These are phyloP conservation scores for Acanthamoeba royreba DNA, from an alignment of 208 protist species.

Conservation along the genomic window DNA sequence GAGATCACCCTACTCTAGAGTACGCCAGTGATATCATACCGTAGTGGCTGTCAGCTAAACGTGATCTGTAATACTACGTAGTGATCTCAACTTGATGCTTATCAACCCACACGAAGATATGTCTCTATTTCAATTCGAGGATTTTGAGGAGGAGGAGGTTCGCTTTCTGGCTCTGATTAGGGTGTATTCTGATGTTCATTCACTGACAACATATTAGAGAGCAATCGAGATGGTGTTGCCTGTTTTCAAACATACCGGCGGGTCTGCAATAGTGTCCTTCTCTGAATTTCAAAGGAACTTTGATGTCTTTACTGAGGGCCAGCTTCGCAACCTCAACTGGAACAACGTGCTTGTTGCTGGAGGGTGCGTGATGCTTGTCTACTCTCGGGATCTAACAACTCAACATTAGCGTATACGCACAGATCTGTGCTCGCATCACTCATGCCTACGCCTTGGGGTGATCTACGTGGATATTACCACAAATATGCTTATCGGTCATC, in stretches of 20 bases:
- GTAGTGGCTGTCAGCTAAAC: no score
- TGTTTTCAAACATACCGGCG: neutral
- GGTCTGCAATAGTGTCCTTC: neutral
- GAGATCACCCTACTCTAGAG: neutral
- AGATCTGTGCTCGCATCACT: neutral
- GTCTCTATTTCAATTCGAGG: neutral
- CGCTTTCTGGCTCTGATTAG: neutral
- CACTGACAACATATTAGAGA: neutral
- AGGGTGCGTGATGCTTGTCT: neutral
- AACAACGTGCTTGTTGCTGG: neutral
- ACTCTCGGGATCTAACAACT: neutral
- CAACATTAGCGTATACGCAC: no score
- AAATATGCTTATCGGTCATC: neutral
- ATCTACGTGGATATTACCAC: neutral
- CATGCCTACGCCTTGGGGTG: neutral
- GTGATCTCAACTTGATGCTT: neutral
- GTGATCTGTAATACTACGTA: neutral
- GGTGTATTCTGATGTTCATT: neutral
- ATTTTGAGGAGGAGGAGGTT: neutral
- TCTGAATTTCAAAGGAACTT: neutral
- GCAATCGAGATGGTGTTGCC: neutral
- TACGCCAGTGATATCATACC: neutral
- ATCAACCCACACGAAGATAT: neutral
- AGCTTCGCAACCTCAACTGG: constrained; percentile 19
- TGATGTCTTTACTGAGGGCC: neutral